Base-by-base conservation (phyloP, 768 basidiomycete genomes). In the Suillus spraguei region DNA sequence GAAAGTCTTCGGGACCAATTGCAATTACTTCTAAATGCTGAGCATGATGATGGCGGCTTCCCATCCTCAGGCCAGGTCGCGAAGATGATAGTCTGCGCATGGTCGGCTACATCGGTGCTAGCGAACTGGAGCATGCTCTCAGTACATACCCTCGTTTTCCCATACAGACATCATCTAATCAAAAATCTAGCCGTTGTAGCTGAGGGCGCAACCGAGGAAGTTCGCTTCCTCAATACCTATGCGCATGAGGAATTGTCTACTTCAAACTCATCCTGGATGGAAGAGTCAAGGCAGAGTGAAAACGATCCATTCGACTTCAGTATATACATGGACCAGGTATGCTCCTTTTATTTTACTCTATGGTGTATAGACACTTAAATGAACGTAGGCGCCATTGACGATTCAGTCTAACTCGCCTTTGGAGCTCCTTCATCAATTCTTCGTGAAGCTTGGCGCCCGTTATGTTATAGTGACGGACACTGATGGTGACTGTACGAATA, bases 51-150 rank as follows among this genome's bases (percentile, higher is more conserved):
- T 70, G 81, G 86, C 52, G 96, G 96, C 5, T 95, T 99, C 76
- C 97, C 0, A 90, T 98, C 60, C 72, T 98, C 60, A 77, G 87
- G 66, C 79, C 76, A 39, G 86, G 82, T 60, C 66, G 62, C 8
- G 76, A 79, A 17, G 66, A 66, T 17, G 79, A 78, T 17, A 84
- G 84, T 22, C 67, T 82, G 69, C 83, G 92, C 44, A 83, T 97
- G 81, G 83, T 93, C 42, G 97, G 95, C 8, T 96, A 96, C 73
- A 90, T 99, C 64, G 94, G 95, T 0, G 85, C 88, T 35, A 96
- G 90, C 69, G 97, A 99, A 76, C 84, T 99, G 16, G 95, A 97
- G 70, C 95, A 99, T 75, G 95, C 94, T 6, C 78, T 99, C 5
- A 85, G 92, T 94, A 74, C 60, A 88, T 81, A 4, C 14, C 24